These are phyloP conservation scores for cucumber (Cucumis sativus) DNA, from an alignment of 306 rosid species.

Conservation along the genomic window DNA sequence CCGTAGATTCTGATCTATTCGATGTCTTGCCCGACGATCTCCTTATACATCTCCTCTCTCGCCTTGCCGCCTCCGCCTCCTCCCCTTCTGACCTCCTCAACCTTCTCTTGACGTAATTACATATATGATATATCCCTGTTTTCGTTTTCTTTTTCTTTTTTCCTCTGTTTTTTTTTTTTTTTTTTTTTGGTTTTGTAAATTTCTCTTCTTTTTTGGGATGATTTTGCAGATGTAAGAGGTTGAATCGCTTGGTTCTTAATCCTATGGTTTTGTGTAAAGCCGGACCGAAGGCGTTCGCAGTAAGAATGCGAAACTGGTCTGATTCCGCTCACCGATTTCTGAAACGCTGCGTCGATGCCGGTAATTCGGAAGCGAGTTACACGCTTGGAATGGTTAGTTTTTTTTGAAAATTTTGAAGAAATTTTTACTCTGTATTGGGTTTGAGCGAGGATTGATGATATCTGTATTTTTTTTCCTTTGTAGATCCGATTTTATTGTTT, in stretches of 20 bases:
- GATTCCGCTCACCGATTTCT: slow-evolving; percentile 50
- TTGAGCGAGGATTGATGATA: not conserved
- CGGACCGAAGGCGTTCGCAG: slow-evolving; percentile 28
- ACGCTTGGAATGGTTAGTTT: slow-evolving; percentile 84
- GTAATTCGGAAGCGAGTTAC: slow-evolving; percentile 57
- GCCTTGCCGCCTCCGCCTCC: not conserved
- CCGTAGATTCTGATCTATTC: not conserved
- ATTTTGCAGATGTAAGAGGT: slow-evolving; percentile 48
- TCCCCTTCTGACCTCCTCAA: slow-evolving; percentile 3
- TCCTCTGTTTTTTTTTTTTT: not conserved
- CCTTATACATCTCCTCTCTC: not conserved
- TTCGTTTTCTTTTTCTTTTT: not conserved
- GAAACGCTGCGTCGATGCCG: slow-evolving; percentile 44
- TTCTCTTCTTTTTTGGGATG: not conserved
- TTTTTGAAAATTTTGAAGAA: not conserved
- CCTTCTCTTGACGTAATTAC: not conserved
- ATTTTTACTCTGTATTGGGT: not conserved
- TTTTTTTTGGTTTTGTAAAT: not conserved
- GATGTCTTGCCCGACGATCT: slow-evolving; percentile 8
- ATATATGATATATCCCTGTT: not conserved
- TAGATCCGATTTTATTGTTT: slow-evolving; percentile 87
- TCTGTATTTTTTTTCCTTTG: not conserved
- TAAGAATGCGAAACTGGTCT: slow-evolving; percentile 47
- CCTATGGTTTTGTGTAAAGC: slow-evolving; percentile 53
- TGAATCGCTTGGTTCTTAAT: slow-evolving; percentile 35